Base-by-base conservation (phyloP, 228 moss, liverwort and hornwort genomes). In the Sphagnum fallax region DNA sequence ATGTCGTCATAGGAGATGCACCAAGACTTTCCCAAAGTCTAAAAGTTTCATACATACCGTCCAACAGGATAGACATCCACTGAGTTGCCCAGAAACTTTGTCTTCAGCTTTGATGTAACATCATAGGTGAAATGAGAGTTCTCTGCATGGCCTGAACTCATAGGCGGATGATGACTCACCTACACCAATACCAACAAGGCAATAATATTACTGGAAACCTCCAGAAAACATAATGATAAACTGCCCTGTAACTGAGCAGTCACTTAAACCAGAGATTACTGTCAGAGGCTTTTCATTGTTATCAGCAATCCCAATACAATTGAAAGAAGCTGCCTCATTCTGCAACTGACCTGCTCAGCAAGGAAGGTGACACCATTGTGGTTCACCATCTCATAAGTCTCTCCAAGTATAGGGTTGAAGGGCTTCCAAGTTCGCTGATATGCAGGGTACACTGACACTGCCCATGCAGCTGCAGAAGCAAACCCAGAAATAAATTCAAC, bases 141-240 rank as follows among this genome's bases (percentile, higher is more conserved):
- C 70, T 90, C 88, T 14, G 86, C 90, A 78, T 92, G 92, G 48
- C 81, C 90, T 67, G 86, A 70, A 72, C 92, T 83, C 64, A 90
- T 77, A 6, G 92, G 92, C 51, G 90, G 92, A 75, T 92, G 92
- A 55, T 92, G 92, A 74, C 90, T 86, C 57, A 91, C 87, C 89
- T 91, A 70, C 55, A 32, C 32, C 32, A 9, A 62, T 61, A 13
- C 63, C 53, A 32, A 32, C 32, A 68, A 4, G 55, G 49, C 6
- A 8, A 52, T 32, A 32, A 32, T 32, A 32, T 32, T 32, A 32
- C 32, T 32, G 32, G 32, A 32, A 32, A 32, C 32, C 32, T 32
- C 32, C 0, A 12, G 64, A 6, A 16, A 4, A 63, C 2, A 50
- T 50, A 50, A 63, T 48, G 4, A 48, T 50, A 11, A 60, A 60